A percentile compares a stretch with the other conserved stretches of the same genome.
Conservation (phyloP, 2,329 filamentous ascomycete species). For the Nemania serpens region DNA sequence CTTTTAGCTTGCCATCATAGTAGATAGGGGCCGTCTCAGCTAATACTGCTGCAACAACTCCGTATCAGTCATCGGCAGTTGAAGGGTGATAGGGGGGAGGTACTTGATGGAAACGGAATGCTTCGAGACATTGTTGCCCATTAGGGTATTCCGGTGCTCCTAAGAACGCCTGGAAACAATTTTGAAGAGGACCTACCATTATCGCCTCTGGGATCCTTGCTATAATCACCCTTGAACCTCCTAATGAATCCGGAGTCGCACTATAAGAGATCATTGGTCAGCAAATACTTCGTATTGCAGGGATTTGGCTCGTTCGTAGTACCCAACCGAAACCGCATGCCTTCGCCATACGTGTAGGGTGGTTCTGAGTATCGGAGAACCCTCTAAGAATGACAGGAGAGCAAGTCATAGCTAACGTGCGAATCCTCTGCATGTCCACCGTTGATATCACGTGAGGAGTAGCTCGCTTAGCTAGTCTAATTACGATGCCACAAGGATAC, state of each 20-base stretch:
- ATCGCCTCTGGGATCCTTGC: background rate
- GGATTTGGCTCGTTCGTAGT: background rate
- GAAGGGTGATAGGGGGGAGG: background rate
- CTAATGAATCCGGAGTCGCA: background rate
- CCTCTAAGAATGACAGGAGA: slow-evolving; percentile 59
- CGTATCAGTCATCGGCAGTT: background rate
- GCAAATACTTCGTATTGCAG: background rate
- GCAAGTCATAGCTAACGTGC: slow-evolving; percentile 50
- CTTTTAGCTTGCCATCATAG: slow-evolving; percentile 9
- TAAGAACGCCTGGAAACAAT: background rate
- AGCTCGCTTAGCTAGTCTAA: slow-evolving; percentile 43
- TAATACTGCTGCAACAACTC: background rate
- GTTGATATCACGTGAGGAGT: slow-evolving; percentile 45
- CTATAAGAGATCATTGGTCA: background rate
- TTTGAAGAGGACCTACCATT: background rate
- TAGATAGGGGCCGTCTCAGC: slow-evolving; percentile 10
- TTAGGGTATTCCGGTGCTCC: too few relatives aligned
- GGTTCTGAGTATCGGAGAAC: slow-evolving; percentile 41
- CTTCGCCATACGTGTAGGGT: slow-evolving; percentile 1
- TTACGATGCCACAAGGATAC: slow-evolving; percentile 51
- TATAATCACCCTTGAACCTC: slow-evolving; percentile 2
- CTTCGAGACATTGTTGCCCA: too few relatives aligned
- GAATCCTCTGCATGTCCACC: slow-evolving; percentile 51
- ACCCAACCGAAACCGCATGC: background rate
- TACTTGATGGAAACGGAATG: background rate